Conservation (phyloP, 1,284 basidiomycete species). For the Malassezia nana region DNA sequence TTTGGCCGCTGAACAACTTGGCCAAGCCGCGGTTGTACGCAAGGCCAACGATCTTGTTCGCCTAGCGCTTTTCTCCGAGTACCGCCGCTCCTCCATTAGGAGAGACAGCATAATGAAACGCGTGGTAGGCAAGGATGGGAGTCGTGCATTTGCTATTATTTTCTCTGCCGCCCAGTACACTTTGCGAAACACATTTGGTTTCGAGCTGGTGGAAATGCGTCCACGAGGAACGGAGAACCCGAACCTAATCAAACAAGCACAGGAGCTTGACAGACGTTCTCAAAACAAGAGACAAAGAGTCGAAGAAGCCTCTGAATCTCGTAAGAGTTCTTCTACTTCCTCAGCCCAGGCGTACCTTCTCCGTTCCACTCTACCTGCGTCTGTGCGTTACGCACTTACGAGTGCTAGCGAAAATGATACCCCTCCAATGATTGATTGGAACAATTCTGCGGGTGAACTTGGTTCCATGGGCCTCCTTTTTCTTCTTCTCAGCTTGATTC, state of each 20-base stretch:
- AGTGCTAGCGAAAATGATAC: not conserved
- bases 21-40: not conserved
- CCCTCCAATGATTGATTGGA: conserved; percentile 21
- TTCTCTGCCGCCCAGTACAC: conserved; percentile 18
- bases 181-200: conserved; percentile 22
- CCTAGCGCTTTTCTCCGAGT: conserved; percentile 25
- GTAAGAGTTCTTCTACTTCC: not conserved
- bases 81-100: conserved; percentile 14
- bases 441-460: conserved; percentile 18
- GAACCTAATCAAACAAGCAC: conserved; percentile 3
- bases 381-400: conserved; percentile 6
- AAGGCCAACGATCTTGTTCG: conserved; percentile 24
- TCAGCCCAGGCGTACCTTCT: conserved; percentile 15
- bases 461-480: conserved; percentile 30
- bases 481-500: conserved; percentile 34
- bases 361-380: conserved; percentile 18
- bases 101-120: conserved; percentile 20
- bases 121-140: conserved; percentile 20
- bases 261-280: not conserved
- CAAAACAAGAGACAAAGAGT: conserved; percentile 5
- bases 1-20: not conserved
- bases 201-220: conserved; percentile 27
- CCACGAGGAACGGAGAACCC: conserved; percentile 21
- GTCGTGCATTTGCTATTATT: conserved; percentile 23
- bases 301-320: not conserved